Evolutionary conservation across 176 grass and related monocot genomes (phyloP).

Genomic region (Echinochloa phyllopogon): DNA sequence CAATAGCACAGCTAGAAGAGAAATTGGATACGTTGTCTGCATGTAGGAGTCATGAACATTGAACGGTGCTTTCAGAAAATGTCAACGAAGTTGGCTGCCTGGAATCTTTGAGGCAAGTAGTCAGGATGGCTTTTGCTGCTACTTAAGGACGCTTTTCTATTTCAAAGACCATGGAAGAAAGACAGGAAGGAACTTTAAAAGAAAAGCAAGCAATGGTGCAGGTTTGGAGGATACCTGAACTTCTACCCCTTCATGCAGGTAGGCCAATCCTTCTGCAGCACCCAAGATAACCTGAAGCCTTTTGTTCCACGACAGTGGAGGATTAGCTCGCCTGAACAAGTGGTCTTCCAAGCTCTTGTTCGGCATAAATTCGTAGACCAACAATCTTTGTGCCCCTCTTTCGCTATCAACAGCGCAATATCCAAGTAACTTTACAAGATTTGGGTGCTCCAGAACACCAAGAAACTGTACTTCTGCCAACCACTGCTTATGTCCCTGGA

Average conservation of each 20-base stretch:
- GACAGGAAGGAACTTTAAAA: background rate
- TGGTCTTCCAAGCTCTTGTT: constrained; percentile 95
- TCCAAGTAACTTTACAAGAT: constrained; percentile 91
- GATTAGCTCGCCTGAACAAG: constrained; percentile 66
- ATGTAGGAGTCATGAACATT: background rate
- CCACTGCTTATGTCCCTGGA: constrained; percentile 96
- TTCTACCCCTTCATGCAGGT: constrained; percentile 87
- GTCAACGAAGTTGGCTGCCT: constrained; percentile 21
- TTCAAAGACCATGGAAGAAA: background rate
- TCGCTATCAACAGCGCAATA: constrained; percentile 83
- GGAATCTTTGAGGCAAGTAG: constrained; percentile 35
- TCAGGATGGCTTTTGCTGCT: constrained; percentile 8
- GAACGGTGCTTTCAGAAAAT: constrained; percentile 25
- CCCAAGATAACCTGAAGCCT: constrained; percentile 87
- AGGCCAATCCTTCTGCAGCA: constrained; percentile 82
- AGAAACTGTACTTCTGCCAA: constrained; percentile 96
- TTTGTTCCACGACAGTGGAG: constrained; percentile 77
- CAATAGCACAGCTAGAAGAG: constrained; percentile 22
- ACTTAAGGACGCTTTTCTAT: constrained; percentile 12
- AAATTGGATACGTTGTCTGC: constrained; percentile 6
- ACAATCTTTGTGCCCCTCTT: constrained; percentile 73
- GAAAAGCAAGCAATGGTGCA: background rate
- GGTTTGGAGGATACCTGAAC: constrained; percentile 64
- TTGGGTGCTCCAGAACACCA: constrained; percentile 89
- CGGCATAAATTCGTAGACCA: constrained; percentile 93